Evolutionary conservation across 768 basidiomycete species (phyloP).

Genomic region (Myochromella boudieri): DNA sequence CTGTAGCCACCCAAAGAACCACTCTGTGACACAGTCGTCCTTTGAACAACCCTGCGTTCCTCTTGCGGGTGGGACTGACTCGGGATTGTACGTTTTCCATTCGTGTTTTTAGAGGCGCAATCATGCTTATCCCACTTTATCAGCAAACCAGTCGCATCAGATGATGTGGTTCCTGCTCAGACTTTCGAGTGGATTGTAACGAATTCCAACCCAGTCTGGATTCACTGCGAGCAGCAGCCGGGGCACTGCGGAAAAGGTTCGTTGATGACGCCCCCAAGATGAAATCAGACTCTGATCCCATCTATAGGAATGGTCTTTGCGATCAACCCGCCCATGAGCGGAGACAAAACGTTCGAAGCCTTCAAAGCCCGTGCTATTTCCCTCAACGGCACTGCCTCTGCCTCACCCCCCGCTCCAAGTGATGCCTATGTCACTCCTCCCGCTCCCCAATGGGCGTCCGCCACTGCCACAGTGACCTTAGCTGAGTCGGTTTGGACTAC

Average conservation of each 20-base stretch:
- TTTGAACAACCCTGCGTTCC: conserved; percentile 37
- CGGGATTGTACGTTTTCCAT: conserved; percentile 35
- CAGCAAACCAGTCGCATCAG: conserved; percentile 40
- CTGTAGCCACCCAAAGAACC: conserved; percentile 45
- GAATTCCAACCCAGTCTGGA: conserved; percentile 51
- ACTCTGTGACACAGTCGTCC: conserved; percentile 47
- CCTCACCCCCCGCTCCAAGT: conserved; percentile 16
- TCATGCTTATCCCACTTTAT: no score
- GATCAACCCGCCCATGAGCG: conserved; percentile 51
- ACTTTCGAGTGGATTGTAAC: conserved; percentile 38
- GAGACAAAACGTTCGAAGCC: conserved; percentile 41
- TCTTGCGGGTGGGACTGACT: conserved; percentile 28
- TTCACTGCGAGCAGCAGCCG: conserved; percentile 54
- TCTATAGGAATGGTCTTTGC: conserved; percentile 63
- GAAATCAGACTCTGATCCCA: no score
- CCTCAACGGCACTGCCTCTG: conserved; percentile 25
- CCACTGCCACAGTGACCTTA: conserved; percentile 41
- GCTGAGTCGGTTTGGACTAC: conserved; percentile 31
- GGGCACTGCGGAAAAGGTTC: conserved; percentile 48
- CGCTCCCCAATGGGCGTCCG: conserved; percentile 32
- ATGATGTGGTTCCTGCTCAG: conserved; percentile 36
- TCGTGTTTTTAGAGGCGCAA: background rate
- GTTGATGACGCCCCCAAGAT: background rate
- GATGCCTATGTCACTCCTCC: conserved; percentile 28
- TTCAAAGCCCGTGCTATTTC: conserved; percentile 50